Base-by-base conservation (phyloP, 495 filamentous ascomycete species). In the Penicilliopsis zonata region DNA sequence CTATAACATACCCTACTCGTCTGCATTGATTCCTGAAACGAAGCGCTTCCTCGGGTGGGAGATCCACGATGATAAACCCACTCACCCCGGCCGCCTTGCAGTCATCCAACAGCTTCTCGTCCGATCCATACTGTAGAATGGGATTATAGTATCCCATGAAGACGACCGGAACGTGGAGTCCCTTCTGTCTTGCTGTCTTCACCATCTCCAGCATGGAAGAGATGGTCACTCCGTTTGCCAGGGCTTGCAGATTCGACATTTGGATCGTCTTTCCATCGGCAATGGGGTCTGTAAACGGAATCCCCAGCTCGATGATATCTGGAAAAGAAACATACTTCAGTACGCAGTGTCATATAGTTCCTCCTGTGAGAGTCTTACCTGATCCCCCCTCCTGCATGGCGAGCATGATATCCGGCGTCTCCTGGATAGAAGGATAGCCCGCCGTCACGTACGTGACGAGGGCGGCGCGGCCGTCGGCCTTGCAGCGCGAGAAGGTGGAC, bases 101-200 rank as follows among this genome's bases (percentile, higher is more conserved):
- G 55, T 90, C 82, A 21, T 63, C 61, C 22, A 93, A 53, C 40
- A 88, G 65, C 27, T 60, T 59, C 4, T 18, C 9, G 54, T 84
- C 77, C 57, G 87, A 82, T 40, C 85, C 85, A 49, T 88, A 92
- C 46, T 68, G 77, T 23, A 90, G 58, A 23, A 92, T 55, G 0
- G 84, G 83, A 52, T 93, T 93, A 55, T 86, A 93, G 66, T 93
- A 90, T 37, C 85, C 85, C 85, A 93, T 93, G 42, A 93, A 68
- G 40, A 93, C 54, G 21, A 93, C 70, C 7, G 85, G 85, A 2
- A 73, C 74, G 34, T 57, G 69, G 28, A 93, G 55, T 12, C 85
- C 86, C 32, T 64, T 65, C 28, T 66, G 9, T 34, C 86, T 67
- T 7, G 85, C 75, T 30, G 77, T 65, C 34, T 72, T 64, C 14